Evolutionary conservation across 208 protist species (phyloP).

Genomic region (Crithidia thermophila): DNA sequence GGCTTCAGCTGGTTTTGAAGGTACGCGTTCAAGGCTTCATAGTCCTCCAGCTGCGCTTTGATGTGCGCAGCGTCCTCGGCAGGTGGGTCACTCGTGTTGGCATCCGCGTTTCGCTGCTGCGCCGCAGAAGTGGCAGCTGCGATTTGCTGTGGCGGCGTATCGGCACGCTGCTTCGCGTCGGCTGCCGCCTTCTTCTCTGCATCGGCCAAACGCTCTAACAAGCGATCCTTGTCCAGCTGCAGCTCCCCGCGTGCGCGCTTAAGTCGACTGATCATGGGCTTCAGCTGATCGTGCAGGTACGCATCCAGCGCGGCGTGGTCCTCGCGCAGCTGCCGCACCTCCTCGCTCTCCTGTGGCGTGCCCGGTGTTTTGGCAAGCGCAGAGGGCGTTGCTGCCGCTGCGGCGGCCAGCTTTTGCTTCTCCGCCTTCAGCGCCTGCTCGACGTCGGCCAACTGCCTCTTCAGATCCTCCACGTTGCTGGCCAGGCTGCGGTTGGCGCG

Average conservation of each 20-base stretch:
- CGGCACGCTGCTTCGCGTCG: too few relatives aligned
- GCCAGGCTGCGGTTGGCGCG: conserved; percentile 26
- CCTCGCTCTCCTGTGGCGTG: not conserved
- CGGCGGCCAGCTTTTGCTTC: conserved; percentile 11
- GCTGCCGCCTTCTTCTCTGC: not conserved
- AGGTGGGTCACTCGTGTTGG: too few relatives aligned
- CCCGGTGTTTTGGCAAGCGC: not conserved
- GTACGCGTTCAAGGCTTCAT: conserved; percentile 20
- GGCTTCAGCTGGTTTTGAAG: conserved; percentile 23
- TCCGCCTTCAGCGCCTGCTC: conserved; percentile 12
- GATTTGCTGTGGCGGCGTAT: too few relatives aligned
- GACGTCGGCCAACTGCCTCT: conserved; percentile 15
- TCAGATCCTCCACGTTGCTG: conserved; percentile 12
- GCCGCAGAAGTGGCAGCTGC: too few relatives aligned
- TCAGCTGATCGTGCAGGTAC: conserved; percentile 20
- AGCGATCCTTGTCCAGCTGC: not conserved
- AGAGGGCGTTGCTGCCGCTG: not conserved
- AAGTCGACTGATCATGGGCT: conserved; percentile 8
- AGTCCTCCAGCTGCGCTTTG: too few relatives aligned
- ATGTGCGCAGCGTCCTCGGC: too few relatives aligned
- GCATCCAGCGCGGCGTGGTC: conserved; percentile 28
- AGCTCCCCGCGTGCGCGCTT: not conserved
- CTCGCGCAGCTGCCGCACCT: conserved; percentile 21
- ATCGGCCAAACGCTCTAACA: not conserved
- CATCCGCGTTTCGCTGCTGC: too few relatives aligned